Percentiles rank a stretch among this genome's conserved stretches.
Conservation (phyloP, 257 asterid species). For the Ballota nigra region DNA sequence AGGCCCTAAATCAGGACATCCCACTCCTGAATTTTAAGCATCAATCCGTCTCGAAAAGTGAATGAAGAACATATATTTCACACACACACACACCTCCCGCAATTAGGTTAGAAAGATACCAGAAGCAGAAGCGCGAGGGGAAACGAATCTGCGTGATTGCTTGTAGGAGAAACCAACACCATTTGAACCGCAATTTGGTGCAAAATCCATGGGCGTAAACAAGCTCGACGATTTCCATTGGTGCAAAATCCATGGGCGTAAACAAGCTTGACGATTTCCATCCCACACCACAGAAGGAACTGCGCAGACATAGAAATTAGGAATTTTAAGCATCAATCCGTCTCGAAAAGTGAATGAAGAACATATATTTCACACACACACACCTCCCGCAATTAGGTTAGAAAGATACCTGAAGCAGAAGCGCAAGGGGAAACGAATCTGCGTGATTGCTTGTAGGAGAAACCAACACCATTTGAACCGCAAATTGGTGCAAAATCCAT, state of each 20-base stretch:
- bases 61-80: not conserved
- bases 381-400: not conserved
- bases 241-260: no score
- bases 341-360: not conserved
- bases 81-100: not conserved
- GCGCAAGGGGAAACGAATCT: constrained; percentile 40
- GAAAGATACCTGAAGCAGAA: constrained; percentile 42
- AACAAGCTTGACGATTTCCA: no score
- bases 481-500: constrained; percentile 27
- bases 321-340: not conserved
- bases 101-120: constrained; percentile 30
- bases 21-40: constrained; percentile 2
- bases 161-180: constrained; percentile 25
- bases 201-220: constrained; percentile 37
- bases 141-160: constrained; percentile 31
- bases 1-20: constrained; percentile 2
- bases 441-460: constrained; percentile 29
- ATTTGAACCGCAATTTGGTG: constrained; percentile 22
- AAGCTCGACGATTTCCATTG: constrained; percentile 54
- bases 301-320: constrained; percentile 19
- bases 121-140: constrained; percentile 44
- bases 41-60: not conserved
- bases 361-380: not conserved
- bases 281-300: constrained; percentile 43
- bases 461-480: constrained; percentile 22